Base-by-base conservation (phyloP, 2,329 filamentous ascomycete genomes). In the Fusarium illudens region DNA sequence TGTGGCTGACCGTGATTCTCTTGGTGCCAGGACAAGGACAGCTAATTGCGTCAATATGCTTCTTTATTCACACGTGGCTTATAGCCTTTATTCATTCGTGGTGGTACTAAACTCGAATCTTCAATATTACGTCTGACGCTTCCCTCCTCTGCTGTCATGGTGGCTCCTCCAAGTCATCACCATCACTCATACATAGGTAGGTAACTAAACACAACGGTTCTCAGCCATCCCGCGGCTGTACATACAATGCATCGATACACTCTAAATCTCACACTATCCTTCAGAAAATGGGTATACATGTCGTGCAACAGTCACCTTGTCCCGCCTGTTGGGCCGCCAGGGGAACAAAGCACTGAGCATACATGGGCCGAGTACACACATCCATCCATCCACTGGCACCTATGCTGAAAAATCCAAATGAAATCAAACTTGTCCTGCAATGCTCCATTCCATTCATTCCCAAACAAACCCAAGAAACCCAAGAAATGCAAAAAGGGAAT, bases 261-360 rank as follows among this genome's bases (percentile, higher is more conserved):
- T 54, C 20, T 49, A 50, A 30, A 62, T 48, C 51, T 57, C 54
- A 70, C 42, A 33, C 36, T 54, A 55, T 57, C 37, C 29, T 50
- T 19, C 29, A 32, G 17, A 44, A 19, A 49, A n/a, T 48, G 66
- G 66, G 63, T 67, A 70, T 70, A 70, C 59, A 58, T 70, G 59
- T 58, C 46, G 12, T 56, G 52, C 37, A 67, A 63, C 33, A 56
- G 25, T 54, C 25, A n/a, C 33, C 39, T 27, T 65, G 36, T 56
- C 58, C 60, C 25, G 25, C 54, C 25, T 33, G 19, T 32, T 46
- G 42, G 44, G 12, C 60, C 44, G 44, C 33, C 22, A 55, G 27
- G 30, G 32, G 33, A 25, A 56, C 51, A 56, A 33, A 29, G 36
- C 29, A 19, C 32, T 50, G 11, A 13, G 44, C 46, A 51, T 44